These are phyloP conservation scores for Proliferodiscus dingleyae DNA, from an alignment of 2,329 filamentous ascomycete genomes.

Conservation along the genomic window DNA sequence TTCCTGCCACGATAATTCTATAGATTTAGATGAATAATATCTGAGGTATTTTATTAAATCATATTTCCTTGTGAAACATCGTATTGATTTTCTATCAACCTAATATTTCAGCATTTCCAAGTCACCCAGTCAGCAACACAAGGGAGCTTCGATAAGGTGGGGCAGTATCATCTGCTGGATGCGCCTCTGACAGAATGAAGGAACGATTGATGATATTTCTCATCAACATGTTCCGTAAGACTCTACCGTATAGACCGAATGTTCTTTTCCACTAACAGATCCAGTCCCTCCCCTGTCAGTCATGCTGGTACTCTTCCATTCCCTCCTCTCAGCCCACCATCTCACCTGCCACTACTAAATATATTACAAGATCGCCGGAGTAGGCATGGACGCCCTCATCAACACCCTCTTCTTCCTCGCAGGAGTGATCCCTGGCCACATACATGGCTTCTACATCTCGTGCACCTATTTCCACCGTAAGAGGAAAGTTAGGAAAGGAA, in stretches of 20 bases:
- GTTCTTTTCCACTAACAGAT: background rate
- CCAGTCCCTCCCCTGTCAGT: conserved; percentile 24
- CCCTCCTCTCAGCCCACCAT: background rate
- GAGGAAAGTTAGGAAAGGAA: conserved; percentile 47
- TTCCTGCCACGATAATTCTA: background rate
- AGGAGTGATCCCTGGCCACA: conserved; percentile 26
- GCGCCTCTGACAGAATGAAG: conserved; percentile 5
- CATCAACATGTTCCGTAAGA: conserved; percentile 25
- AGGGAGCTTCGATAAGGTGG: too few relatives aligned
- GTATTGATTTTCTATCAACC: too few relatives aligned
- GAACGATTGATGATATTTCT: conserved; percentile 17
- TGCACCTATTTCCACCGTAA: conserved; percentile 78
- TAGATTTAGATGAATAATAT: too few relatives aligned
- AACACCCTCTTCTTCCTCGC: conserved; percentile 23
- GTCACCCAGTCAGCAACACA: too few relatives aligned
- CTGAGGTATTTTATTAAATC: too few relatives aligned
- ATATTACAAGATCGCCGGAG: conserved; percentile 15
- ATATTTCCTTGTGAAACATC: too few relatives aligned
- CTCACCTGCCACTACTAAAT: background rate
- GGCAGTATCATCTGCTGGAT: too few relatives aligned
- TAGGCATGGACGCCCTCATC: conserved; percentile 21
- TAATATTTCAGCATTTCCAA: too few relatives aligned
- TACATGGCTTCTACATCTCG: conserved; percentile 40
- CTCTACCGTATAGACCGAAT: background rate
- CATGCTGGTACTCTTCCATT: conserved; percentile 9